Base-by-base conservation (phyloP, 148 eudicot genomes). In the Amaranthus hypochondriacus region DNA sequence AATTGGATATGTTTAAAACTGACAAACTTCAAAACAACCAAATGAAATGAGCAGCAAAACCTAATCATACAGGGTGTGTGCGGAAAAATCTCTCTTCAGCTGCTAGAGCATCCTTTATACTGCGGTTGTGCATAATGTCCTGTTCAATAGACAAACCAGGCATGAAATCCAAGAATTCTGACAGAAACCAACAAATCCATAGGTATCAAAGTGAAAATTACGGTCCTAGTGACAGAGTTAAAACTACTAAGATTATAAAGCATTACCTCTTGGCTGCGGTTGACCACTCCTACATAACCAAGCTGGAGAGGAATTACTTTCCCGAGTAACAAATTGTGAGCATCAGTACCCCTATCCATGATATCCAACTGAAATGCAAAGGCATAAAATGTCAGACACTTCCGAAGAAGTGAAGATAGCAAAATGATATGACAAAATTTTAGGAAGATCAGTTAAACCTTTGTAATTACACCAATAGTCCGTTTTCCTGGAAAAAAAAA, bases 21-120 rank as follows among this genome's bases (percentile, higher is more conserved):
- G 39, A 58, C n/a, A 56, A 4, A 48, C 59, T 44, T 58, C 48
- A 65, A 57, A 66, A 8, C 51, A 61, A 52, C 39, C 46, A 15
- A 8, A 62, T 6, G 39, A 70, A 42, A 74, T 49, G 62, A 39
- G 49, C 58, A 9, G 64, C 39, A 64, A 44, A 10, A 51, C 46
- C 53, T 12, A 62, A 58, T 62, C 91, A 76, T 95, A 95, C 98
- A 56, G 97, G 97, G 71, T 87, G 97, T 79, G 89, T 88, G 44
- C 87, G 90, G 69, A 95, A 95, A 78, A 88, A 95, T 80, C 84
- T 95, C 84, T 95, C 98, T 84, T 95, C 98, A 47, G 93, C 97
- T 59, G 83, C 87, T 75, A 95, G 89, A 11, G 98, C 98, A 81
- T 92, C 97, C 76, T 88, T 95, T 58, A 95, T 92, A 79, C 88